Evolutionary conservation across 2,329 filamentous ascomycete species (phyloP).

Genomic region (Malbranchea zuffiana): DNA sequence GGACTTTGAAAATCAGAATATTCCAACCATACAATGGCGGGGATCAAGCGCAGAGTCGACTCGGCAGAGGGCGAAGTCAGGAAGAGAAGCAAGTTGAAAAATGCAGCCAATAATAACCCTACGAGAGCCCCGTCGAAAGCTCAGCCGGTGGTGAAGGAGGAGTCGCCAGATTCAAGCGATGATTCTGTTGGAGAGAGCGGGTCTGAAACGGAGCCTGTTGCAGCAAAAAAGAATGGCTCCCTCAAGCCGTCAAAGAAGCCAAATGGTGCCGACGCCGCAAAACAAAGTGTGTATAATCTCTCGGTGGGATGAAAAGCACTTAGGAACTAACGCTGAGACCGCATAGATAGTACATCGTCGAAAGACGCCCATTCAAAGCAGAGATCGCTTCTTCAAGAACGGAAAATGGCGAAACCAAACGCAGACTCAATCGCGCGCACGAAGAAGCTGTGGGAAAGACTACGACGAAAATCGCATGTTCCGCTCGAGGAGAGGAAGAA

Average conservation of each 20-base stretch:
- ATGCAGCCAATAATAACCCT: slow-evolving; percentile 21
- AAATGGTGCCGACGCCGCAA: slow-evolving; percentile 12
- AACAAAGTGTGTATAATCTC: slow-evolving; percentile 19
- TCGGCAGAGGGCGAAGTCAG: slow-evolving; percentile 29
- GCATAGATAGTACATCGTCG: slow-evolving; percentile 47
- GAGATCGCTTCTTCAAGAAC: slow-evolving; percentile 74
- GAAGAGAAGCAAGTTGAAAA: slow-evolving; percentile 32
- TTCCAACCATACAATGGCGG: slow-evolving; percentile 25
- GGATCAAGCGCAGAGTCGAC: slow-evolving; percentile 33
- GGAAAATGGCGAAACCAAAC: slow-evolving; percentile 85
- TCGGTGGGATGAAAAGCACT: slow-evolving; percentile 17
- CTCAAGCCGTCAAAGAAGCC: slow-evolving; percentile 19
- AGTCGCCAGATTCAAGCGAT: neutral
- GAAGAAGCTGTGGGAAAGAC: slow-evolving; percentile 94
- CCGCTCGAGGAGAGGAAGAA: slow-evolving; percentile 77
- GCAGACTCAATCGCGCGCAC: slow-evolving; percentile 78
- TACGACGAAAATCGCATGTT: slow-evolving; percentile 88
- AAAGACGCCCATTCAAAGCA: slow-evolving; percentile 89
- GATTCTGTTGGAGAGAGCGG: neutral
- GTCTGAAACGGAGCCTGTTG: neutral
- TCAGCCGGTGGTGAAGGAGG: neutral
- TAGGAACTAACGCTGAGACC: too few relatives aligned
- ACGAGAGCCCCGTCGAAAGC: slow-evolving; percentile 14
- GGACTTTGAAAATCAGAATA: slow-evolving; percentile 5
- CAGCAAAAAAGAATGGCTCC: slow-evolving; percentile 7